phyloP scores from a whole-genome alignment of 345 rosid genomes.

The Populus nigra region DNA sequence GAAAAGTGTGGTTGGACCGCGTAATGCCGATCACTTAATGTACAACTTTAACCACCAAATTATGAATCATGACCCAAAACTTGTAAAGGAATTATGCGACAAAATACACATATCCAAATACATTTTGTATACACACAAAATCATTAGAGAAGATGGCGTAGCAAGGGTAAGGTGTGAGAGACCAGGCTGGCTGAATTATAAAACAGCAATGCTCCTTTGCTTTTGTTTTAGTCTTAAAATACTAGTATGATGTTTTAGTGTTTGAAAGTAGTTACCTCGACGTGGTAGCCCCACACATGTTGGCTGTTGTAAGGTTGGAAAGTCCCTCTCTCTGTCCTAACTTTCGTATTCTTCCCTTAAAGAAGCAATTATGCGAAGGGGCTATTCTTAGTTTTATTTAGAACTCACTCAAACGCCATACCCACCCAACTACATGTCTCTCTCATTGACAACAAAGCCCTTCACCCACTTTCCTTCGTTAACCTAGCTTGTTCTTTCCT shows the following conservation, averaged over 20 bases:
- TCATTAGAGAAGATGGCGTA: conserved; percentile 1
- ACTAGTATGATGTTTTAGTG: not conserved
- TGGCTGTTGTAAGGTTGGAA: conserved; percentile 81
- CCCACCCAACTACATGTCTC: conserved; percentile 29
- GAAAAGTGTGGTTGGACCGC: too few relatives aligned
- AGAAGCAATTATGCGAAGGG: not conserved
- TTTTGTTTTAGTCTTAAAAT: too few relatives aligned
- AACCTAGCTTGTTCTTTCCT: not conserved
- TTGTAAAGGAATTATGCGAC: too few relatives aligned
- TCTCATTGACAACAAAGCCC: conserved; percentile 10
- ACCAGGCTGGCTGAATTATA: conserved; percentile 8
- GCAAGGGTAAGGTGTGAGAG: not conserved
- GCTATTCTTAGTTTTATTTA: conserved; percentile 11
- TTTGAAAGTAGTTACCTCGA: conserved; percentile 6
- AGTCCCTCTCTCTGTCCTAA: conserved; percentile 66
- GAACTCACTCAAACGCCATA: conserved; percentile 34
- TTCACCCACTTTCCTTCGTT: not conserved
- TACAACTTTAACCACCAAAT: too few relatives aligned
- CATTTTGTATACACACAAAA: not conserved
- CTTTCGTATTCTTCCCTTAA: conserved; percentile 23
- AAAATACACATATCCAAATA: too few relatives aligned
- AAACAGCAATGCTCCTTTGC: too few relatives aligned
- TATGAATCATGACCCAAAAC: too few relatives aligned
- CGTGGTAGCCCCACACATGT: conserved; percentile 39
- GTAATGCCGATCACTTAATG: too few relatives aligned